Evolutionary conservation across 495 filamentous ascomycete genomes (phyloP), one percentile per base, ranked within the genome.

Genomic region (Xylaria nigripes): DNA sequence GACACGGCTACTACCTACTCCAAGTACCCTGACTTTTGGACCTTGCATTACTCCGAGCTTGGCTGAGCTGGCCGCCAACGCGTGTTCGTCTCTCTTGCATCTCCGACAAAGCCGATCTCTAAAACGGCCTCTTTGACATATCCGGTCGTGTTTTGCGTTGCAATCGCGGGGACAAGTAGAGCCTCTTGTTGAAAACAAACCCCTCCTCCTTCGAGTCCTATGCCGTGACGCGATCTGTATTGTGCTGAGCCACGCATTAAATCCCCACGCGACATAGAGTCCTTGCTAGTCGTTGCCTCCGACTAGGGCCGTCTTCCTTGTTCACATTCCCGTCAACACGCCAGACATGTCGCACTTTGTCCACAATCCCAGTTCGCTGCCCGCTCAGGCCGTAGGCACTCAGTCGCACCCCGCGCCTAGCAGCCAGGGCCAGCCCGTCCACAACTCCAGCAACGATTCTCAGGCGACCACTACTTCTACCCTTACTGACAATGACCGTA

Each of bases 401-500:
- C 58, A 60, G 29, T 36, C 50, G 34, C 60, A 55, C 18, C 40
- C 45, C 36, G 48, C 48, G 32, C 32, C 60, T 9, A 46, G 47
- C 36, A 61, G 55, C 44, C 60, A 63, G 44, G 56, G 7, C 25
- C 63, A 61, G 36, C 44, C 51, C 9, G 55, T 63, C 24, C 65
- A 66, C 25, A 58, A 65, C 40, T 72, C 70, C 9, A 64, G 68
- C 56, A 68, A 66, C 63, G 66, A 70, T 48, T 76, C 74, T 15
- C 74, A 75, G 13, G 53, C 53, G 56, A 68, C 60, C 25, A 75
- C 67, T 23, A 75, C 67, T 23, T 68, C 58, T 57, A 63, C 65
- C 32, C 69, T 72, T 21, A 72, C 70, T 65, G 67, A 70, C 54
- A 61, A 65, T 51, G 70, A 74, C 55, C 66, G 59, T 40, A 63